phyloP scores from a whole-genome alignment of 202 grass and related monocot genomes.

The Dendrocalamus latiflorus region DNA sequence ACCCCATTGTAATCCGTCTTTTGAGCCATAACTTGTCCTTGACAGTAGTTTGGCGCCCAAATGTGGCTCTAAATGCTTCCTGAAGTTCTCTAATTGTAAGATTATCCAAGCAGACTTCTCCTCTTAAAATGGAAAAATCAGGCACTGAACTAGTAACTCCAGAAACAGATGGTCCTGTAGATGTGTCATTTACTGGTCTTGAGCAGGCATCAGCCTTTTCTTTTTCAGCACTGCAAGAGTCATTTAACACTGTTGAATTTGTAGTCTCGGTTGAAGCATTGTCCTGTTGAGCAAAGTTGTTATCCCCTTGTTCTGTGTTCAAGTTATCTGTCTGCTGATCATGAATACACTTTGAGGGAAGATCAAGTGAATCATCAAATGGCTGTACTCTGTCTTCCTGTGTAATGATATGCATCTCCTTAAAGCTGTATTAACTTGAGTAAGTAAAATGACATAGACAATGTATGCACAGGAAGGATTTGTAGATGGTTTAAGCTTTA shows the following conservation, averaged over 20 bases:
- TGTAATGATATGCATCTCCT: constrained; percentile 25
- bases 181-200: constrained; percentile 38
- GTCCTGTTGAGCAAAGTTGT: constrained; percentile 31
- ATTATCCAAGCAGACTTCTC: constrained; percentile 81
- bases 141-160: constrained; percentile 52
- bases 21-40: constrained; percentile 99
- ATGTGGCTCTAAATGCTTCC: constrained; percentile 86
- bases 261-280: constrained; percentile 57
- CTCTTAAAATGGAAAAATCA: constrained; percentile 86
- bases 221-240: constrained; percentile 50
- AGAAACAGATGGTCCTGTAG: constrained; percentile 47
- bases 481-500: not conserved
- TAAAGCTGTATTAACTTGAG: constrained; percentile 22
- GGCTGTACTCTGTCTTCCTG: constrained; percentile 49
- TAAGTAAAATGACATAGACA: constrained; percentile 10
- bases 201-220: constrained; percentile 65
- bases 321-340: constrained; percentile 15
- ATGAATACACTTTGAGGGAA: constrained; percentile 31
- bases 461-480: not conserved
- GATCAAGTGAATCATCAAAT: constrained; percentile 37
- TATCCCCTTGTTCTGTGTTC: constrained; percentile 26
- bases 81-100: constrained; percentile 94
- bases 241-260: constrained; percentile 56
- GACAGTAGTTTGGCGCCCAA: constrained; percentile 89
- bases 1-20: constrained; percentile 82